Conservation (phyloP, 2,329 filamentous ascomycete genomes). For the Penicillium sp. region DNA sequence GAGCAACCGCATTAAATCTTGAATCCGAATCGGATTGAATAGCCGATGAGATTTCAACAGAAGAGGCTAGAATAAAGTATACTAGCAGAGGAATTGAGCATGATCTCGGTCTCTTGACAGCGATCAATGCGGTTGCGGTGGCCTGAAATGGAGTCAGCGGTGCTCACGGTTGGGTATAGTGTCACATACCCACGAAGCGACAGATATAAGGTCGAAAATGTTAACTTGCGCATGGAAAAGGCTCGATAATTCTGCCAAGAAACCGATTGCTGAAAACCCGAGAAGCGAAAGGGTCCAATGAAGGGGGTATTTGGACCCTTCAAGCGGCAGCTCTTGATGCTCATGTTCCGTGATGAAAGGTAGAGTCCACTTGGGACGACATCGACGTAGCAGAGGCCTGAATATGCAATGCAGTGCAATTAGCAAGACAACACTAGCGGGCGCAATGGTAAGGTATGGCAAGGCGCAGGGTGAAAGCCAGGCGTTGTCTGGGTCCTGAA, state of each 20-base stretch:
- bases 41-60: constrained; percentile 40
- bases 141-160: constrained; percentile 35
- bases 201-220: constrained; percentile 27
- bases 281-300: constrained; percentile 46
- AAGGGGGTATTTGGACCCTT: constrained; percentile 31
- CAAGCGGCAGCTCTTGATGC: constrained; percentile 35
- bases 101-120: constrained; percentile 45
- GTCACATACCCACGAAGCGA: constrained; percentile 45
- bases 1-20: constrained; percentile 22
- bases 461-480: constrained; percentile 40
- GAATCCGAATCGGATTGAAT: constrained; percentile 23
- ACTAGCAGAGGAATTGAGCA: constrained; percentile 45
- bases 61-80: constrained; percentile 38
- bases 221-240: constrained; percentile 24
- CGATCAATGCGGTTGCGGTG: constrained; percentile 39
- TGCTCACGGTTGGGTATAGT: constrained; percentile 14
- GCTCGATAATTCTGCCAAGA: constrained; percentile 38
- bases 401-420: constrained; percentile 36
- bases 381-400: constrained; percentile 24
- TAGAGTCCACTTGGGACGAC: constrained; percentile 55
- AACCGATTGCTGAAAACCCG: constrained; percentile 41
- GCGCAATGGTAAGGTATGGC: constrained; percentile 37
- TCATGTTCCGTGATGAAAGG: constrained; percentile 56
- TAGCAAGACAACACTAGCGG: constrained; percentile 29
- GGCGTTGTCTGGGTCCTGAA: constrained; percentile 43